phyloP scores from a whole-genome alignment of 2,329 filamentous ascomycete species.

The Penicillium rolfsii region DNA sequence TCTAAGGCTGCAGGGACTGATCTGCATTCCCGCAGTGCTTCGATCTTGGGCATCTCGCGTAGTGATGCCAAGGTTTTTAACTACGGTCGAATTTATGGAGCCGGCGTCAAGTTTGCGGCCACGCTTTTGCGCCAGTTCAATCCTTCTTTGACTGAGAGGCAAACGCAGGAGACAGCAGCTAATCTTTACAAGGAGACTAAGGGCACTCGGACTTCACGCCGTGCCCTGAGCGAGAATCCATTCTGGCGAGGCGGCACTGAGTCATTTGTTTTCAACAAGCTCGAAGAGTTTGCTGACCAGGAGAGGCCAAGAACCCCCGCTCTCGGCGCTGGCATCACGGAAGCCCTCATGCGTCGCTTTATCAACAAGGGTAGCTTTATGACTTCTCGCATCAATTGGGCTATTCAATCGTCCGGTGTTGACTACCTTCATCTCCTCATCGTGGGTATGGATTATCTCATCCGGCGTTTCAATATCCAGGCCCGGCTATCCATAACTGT shows the following conservation, averaged over 20 bases:
- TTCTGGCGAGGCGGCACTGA: conserved; percentile 98
- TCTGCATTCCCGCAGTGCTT: conserved; percentile 88
- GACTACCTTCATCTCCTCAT: conserved; percentile 96
- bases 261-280: conserved; percentile 96
- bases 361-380: conserved; percentile 90
- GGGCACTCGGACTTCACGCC: conserved; percentile 79
- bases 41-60: conserved; percentile 88
- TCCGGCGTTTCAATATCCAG: conserved; percentile 78
- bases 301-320: conserved; percentile 88
- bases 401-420: conserved; percentile 94
- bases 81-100: conserved; percentile 98
- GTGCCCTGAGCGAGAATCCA: conserved; percentile 68
- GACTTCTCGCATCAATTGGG: conserved; percentile 98
- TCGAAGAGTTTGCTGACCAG: conserved; percentile 97
- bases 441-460: conserved; percentile 91
- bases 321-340: conserved; percentile 90
- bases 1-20: conserved; percentile 94
- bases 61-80: conserved; percentile 99
- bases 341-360: conserved; percentile 86
- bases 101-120: conserved; percentile 88
- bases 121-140: conserved; percentile 94
- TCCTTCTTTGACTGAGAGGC: conserved; percentile 73
- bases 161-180: conserved; percentile 75
- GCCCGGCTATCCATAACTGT: conserved; percentile 91
- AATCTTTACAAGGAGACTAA: conserved; percentile 89